phyloP scores from a whole-genome alignment of 352 stramenopile species.

The Aphanomyces cochlioides region DNA sequence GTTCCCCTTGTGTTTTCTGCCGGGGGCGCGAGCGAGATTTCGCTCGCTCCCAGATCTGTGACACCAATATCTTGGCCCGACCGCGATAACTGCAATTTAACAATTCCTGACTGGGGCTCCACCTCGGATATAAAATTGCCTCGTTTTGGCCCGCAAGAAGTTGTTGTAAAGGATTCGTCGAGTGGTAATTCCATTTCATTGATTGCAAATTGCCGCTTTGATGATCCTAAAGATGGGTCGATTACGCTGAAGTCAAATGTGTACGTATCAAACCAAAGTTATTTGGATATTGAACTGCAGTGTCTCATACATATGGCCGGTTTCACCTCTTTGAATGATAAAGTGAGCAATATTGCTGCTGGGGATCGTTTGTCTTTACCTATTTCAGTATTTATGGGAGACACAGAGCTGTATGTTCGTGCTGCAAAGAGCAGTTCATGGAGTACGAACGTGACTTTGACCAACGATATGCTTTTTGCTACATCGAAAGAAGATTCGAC shows the following conservation, averaged over 20 bases:
- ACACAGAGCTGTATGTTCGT: constrained; percentile 77
- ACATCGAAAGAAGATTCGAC: neutral
- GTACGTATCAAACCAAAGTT: constrained; percentile 78
- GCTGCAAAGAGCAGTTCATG: constrained; percentile 63
- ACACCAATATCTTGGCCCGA: neutral
- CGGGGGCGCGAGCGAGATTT: neutral
- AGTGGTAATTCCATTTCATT: constrained; percentile 37
- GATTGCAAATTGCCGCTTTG: constrained; percentile 61
- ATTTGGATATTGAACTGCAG: constrained; percentile 21
- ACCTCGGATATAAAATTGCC: constrained; percentile 3
- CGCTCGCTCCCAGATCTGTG: constrained; percentile 18
- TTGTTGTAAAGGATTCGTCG: constrained; percentile 17
- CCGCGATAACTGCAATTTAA: constrained; percentile 7
- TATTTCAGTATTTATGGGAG: constrained; percentile 69
- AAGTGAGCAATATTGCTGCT: constrained; percentile 52
- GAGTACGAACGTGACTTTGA: constrained; percentile 68
- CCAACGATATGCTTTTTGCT: constrained; percentile 67
- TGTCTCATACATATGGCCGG: constrained; percentile 12
- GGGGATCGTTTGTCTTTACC: constrained; percentile 66
- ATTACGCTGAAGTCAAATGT: constrained; percentile 78
- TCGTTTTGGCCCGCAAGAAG: constrained; percentile 21
- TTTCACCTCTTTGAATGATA: constrained; percentile 42
- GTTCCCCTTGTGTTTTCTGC: constrained; percentile 11
- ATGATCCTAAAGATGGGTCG: constrained; percentile 56
- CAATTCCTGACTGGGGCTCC: constrained; percentile 21